Evolutionary conservation across 1,284 basidiomycete genomes (phyloP).

Genomic region (Ustilago nuda): DNA sequence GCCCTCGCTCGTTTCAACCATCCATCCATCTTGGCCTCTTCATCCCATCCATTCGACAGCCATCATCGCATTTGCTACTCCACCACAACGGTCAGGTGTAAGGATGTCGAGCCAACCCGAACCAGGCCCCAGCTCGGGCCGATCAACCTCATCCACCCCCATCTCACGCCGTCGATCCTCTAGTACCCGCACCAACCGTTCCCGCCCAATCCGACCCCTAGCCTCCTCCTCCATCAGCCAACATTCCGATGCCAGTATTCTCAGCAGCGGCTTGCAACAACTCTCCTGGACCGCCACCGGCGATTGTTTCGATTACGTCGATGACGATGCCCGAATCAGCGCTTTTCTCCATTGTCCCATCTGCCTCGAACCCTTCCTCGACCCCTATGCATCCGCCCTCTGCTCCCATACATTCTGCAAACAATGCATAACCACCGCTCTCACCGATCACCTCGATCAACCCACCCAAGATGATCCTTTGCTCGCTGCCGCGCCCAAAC

Average conservation of each 20-base stretch:
- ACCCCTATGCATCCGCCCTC: constrained; percentile 36
- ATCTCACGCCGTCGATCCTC: constrained; percentile 35
- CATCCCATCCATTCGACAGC: constrained; percentile 1
- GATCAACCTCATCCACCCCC: constrained; percentile 10
- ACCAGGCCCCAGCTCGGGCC: constrained; percentile 26
- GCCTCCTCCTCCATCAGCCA: constrained; percentile 42
- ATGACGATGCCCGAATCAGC: constrained; percentile 36
- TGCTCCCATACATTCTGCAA: constrained; percentile 60
- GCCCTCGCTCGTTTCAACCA: background rate
- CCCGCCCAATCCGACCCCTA: constrained; percentile 23
- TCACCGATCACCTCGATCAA: constrained; percentile 7
- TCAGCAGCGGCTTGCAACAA: constrained; percentile 35
- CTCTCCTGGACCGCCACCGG: constrained; percentile 45
- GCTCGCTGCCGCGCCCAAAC: background rate
- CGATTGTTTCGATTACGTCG: constrained; percentile 45
- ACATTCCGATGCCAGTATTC: constrained; percentile 42
- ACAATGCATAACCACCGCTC: constrained; percentile 50
- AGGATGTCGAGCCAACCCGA: background rate
- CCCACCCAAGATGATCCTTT: constrained; percentile 8
- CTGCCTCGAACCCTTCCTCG: constrained; percentile 54
- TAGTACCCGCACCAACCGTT: constrained; percentile 13
- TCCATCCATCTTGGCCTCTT: background rate
- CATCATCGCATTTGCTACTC: background rate
- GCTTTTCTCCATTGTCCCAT: constrained; percentile 48
- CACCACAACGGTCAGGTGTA: background rate